Base-by-base conservation (phyloP, 345 rosid genomes). In the Aquilaria malaccensis region DNA sequence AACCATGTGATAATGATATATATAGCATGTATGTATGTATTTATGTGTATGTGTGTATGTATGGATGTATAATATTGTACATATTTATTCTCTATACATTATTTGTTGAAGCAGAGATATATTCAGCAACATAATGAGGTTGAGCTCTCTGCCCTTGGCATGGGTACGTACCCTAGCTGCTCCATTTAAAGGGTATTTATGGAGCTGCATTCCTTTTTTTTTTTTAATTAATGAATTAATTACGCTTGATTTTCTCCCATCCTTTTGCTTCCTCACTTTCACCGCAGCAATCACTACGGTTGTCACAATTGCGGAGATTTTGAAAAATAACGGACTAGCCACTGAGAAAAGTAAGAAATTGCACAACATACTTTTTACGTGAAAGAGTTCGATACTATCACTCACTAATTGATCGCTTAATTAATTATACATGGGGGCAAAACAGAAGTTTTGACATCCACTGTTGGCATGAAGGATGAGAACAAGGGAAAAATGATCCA, bases 101-200 rank as follows among this genome's bases (percentile, higher is more conserved):
- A 13, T 69, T n/a, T 67, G 43, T 48, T 73, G 3, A 37, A 37
- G 76, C 83, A 89, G 97, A 87, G 90, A 77, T 92, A 87, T 74
- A 89, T 92, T 45, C 96, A 89, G 61, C 97, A 87, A 58, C 86
- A 89, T 60, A 59, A 89, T 46, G 98, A 93, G 73, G 98, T 89
- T 14, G 96, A 93, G 67, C 95, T 93, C 54, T 93, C 95, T 47
- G 97, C 98, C 13, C 67, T 93, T 56, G 96, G 98, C 64, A 93
- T 89, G 98, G 98, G 97, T 89, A 86, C 50, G 57, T 61, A 33
- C 58, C 50, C 13, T 11, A 37, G 22, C 22, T 22, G 22, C 22
- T 22, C 22, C 1, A 22, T 22, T 22, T 22, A 22, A 22, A 22
- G 22, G 22, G 22, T 22, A 22, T 22, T 22, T 22, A 22, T 22